Percentiles rank a stretch among this genome's conserved stretches.
These are phyloP conservation scores for Pleurotus citrinopileatus DNA, from an alignment of 768 basidiomycete species.

Conservation along the genomic window DNA sequence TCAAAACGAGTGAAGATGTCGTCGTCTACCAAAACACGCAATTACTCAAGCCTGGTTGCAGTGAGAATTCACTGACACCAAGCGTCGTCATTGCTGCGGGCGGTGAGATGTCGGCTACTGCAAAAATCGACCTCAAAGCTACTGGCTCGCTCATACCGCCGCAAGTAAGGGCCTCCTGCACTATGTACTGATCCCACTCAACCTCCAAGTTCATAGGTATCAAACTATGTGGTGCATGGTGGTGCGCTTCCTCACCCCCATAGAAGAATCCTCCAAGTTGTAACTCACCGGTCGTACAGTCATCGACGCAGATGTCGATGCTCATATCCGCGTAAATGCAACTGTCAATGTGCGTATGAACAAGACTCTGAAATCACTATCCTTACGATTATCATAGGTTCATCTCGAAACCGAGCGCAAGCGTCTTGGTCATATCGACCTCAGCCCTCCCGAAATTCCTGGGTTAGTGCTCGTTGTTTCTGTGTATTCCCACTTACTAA, in stretches of 20 bases:
- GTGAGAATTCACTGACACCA: not conserved
- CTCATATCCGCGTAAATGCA: not conserved
- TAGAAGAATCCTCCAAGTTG: too few relatives aligned
- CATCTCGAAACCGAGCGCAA: not conserved
- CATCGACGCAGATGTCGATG: conserved; percentile 1
- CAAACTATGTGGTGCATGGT: not conserved
- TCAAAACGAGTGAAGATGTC: not conserved
- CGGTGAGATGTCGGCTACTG: not conserved
- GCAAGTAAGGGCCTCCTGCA: too few relatives aligned
- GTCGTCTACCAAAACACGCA: not conserved
- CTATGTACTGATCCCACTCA: too few relatives aligned
- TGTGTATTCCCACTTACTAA: not conserved
- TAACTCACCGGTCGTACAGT: too few relatives aligned
- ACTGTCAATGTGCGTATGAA: not conserved
- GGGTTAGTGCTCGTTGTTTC: not conserved
- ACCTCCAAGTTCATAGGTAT: not conserved
- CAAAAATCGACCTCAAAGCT: not conserved
- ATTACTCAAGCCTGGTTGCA: not conserved
- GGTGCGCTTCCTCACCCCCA: too few relatives aligned
- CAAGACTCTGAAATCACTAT: not conserved
- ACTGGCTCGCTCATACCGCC: conserved; percentile 5
- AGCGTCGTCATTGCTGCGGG: not conserved
- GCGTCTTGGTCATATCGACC: not conserved
- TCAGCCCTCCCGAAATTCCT: conserved; percentile 1
- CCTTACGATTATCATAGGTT: not conserved